Conservation (phyloP, 129 eudicot species). For the Flaveria robusta region DNA sequence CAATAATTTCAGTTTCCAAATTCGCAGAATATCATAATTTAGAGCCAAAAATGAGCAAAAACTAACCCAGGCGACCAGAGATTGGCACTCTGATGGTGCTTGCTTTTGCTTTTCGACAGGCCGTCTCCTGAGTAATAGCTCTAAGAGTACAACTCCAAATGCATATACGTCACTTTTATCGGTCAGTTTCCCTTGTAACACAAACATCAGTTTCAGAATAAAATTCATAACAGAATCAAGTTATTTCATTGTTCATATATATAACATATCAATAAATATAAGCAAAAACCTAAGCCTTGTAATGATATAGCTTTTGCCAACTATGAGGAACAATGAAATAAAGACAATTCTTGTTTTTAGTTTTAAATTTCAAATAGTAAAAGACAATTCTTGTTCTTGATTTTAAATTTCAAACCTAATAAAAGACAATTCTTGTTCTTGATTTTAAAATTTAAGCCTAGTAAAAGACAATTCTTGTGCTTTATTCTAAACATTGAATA, state of each 20-base stretch:
- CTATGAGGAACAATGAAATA: neutral
- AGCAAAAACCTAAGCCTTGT: neutral
- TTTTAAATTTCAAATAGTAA: neutral
- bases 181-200: constrained; percentile 56
- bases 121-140: constrained; percentile 64
- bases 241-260: neutral
- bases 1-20: neutral
- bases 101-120: constrained; percentile 71
- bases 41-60: neutral
- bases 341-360: neutral
- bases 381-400: neutral
- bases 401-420: neutral
- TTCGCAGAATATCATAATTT: neutral
- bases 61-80: constrained; percentile 84
- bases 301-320: neutral
- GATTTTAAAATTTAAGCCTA: neutral
- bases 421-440: constrained; percentile 1
- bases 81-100: constrained; percentile 69
- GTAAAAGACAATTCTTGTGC: neutral
- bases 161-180: constrained; percentile 80
- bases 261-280: neutral
- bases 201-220: neutral
- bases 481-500: neutral
- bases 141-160: constrained; percentile 75
- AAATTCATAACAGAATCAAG: neutral